These are phyloP conservation scores for Trichocladium antarcticum DNA, from an alignment of 495 filamentous ascomycete species.

Conservation along the genomic window DNA sequence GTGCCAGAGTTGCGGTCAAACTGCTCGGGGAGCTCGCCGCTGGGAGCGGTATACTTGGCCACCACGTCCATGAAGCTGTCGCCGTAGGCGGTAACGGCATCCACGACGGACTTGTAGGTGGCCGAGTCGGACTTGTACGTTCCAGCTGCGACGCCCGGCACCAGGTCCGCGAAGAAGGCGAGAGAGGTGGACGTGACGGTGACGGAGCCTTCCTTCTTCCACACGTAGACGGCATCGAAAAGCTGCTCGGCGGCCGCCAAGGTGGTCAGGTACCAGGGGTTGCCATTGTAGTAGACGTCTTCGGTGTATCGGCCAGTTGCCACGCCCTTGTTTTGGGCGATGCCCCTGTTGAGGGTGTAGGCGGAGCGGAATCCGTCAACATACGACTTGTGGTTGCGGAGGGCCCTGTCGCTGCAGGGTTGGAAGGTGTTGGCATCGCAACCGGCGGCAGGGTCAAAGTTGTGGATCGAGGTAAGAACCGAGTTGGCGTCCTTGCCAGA, in stretches of 20 bases:
- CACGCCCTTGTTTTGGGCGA: conserved; percentile 40
- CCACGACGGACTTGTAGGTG: conserved; percentile 41
- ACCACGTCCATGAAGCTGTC: conserved; percentile 52
- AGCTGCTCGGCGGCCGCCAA: conserved; percentile 55
- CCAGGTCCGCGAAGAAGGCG: conserved; percentile 47
- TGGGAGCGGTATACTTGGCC: conserved; percentile 35
- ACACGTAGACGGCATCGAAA: conserved; percentile 53
- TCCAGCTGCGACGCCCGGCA: conserved; percentile 37
- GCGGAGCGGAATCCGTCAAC: conserved; percentile 52
- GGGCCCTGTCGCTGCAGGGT: conserved; percentile 50
- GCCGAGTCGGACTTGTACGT: conserved; percentile 38
- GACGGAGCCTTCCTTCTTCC: conserved; percentile 43
- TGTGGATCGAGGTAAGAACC: conserved; percentile 51
- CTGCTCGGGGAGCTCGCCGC: conserved; percentile 52
- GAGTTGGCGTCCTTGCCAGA: conserved; percentile 53
- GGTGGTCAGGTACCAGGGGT: conserved; percentile 57
- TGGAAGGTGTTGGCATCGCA: conserved; percentile 51
- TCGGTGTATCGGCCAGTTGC: conserved; percentile 60
- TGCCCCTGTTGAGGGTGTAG: conserved; percentile 48
- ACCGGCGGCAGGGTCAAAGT: conserved; percentile 48
- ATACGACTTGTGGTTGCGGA: conserved; percentile 54
- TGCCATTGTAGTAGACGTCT: conserved; percentile 55
- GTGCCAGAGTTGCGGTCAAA: conserved; percentile 42
- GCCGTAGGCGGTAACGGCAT: conserved; percentile 49
- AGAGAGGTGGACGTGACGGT: conserved; percentile 44